Evolutionary conservation across 768 basidiomycete species (phyloP).

Genomic region (Leccinum ochraceum): DNA sequence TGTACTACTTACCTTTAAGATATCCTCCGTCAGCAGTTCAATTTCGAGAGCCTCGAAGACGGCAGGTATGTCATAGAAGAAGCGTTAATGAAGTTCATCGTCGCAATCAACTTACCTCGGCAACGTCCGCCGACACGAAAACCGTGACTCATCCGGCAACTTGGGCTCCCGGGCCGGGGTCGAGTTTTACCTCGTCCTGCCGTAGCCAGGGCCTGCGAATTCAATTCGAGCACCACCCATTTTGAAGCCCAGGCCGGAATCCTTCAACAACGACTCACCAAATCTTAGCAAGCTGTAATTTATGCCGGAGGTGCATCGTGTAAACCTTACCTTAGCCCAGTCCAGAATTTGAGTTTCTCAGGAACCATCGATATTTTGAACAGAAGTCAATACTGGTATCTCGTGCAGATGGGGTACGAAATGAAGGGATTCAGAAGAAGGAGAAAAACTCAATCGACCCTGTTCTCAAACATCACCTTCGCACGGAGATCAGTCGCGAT

Average conservation of each 20-base stretch:
- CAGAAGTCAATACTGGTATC: background rate
- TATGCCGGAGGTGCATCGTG: too few relatives aligned
- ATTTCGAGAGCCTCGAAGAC: constrained; percentile 78
- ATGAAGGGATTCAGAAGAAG: background rate
- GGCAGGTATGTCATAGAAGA: constrained; percentile 40
- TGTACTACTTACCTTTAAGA: constrained; percentile 58
- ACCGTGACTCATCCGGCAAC: constrained; percentile 25
- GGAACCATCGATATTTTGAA: background rate
- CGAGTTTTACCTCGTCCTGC: too few relatives aligned
- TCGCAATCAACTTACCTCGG: constrained; percentile 38
- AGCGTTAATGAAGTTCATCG: constrained; percentile 1
- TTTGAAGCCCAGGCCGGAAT: too few relatives aligned
- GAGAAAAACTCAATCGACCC: background rate
- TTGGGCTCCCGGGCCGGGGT: too few relatives aligned
- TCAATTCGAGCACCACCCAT: too few relatives aligned
- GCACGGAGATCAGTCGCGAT: constrained; percentile 1
- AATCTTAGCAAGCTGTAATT: too few relatives aligned
- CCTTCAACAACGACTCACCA: too few relatives aligned
- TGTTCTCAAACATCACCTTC: constrained; percentile 16
- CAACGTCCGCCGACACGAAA: constrained; percentile 58
- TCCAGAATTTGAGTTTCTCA: background rate
- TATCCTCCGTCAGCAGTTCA: constrained; percentile 74
- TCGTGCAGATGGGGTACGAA: too few relatives aligned
- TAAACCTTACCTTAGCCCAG: too few relatives aligned
- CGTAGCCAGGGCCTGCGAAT: too few relatives aligned